Conservation (phyloP, 257 asterid species). For the Solanum sparsipilum region DNA sequence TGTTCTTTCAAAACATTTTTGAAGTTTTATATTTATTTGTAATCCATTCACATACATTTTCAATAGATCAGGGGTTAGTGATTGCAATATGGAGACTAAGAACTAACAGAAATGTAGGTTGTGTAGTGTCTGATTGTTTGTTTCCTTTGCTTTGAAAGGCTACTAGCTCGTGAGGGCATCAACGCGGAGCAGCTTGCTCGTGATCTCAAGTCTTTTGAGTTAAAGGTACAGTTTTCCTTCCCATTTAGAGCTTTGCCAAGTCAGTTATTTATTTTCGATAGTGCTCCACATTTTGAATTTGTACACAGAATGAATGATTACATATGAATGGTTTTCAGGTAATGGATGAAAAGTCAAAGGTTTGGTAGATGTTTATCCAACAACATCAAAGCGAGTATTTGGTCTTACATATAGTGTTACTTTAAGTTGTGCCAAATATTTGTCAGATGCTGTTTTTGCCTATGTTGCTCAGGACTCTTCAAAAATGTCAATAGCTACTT, state of each 20-base stretch:
- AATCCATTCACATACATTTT: neutral
- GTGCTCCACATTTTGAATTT: neutral
- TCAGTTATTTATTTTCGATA: neutral
- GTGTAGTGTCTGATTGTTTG: neutral
- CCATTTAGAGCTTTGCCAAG: neutral
- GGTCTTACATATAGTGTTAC: neutral
- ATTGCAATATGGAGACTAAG: neutral
- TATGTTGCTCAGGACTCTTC: neutral
- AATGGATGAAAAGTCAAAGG: neutral
- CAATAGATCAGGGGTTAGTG: neutral
- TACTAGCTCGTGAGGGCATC: slow-evolving; percentile 91
- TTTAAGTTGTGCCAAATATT: neutral
- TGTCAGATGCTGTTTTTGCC: neutral
- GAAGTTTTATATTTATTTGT: neutral
- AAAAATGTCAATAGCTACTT: neutral
- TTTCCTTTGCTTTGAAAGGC: slow-evolving; percentile 22
- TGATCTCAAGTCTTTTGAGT: slow-evolving; percentile 93
- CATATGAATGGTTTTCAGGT: neutral
- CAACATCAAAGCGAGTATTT: neutral
- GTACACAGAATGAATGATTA: neutral
- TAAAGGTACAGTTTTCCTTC: slow-evolving; percentile 42
- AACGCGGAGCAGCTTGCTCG: slow-evolving; percentile 98
- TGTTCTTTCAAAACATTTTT: neutral
- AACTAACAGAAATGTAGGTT: neutral
- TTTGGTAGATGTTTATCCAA: neutral